Base-by-base conservation (phyloP, 2,329 filamentous ascomycete species). In the Calonectria naviculata region DNA sequence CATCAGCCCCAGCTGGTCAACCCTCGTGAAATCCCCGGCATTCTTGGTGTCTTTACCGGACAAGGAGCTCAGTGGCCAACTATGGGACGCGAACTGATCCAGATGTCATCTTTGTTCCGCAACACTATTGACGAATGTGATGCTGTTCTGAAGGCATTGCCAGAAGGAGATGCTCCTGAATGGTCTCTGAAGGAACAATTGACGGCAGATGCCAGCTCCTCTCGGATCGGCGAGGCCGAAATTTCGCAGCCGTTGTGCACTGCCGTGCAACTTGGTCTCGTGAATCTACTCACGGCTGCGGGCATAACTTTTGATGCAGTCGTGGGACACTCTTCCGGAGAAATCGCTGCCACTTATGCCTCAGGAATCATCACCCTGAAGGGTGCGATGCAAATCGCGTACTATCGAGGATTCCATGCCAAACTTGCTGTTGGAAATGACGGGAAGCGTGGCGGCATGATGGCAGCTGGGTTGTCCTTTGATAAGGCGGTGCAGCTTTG, bases 41-140 rank as follows among this genome's bases (percentile, higher is more conserved):
- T 70, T 31, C 54, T 70, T 15, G 70, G 69, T 28, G 67, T 80
- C 28, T 79, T 83, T 67, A 82, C 81, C 9, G 81, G 81, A 58
- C 52, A 58, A 34, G 52, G 52, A 24, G 52, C 52, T 36, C 52
- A 58, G 34, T 58, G 52, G 52, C n/a, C 52, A 17, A 58, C 52
- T 36, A 58, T 58, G 52, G 52, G 52, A 26, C 52, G 52, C 13
- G 52, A 58, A 8, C 19, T 58, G 31, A 58, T 38, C 21, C 31
- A 58, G 10, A 38, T 38, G 10, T 58, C 52, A 26, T 24, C 34
- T 6, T 9, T 41, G 13, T 58, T 58, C 31, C 34, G 52, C 17
- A 58, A 38, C 21, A 58, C 34, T 8, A 58, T 58, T 36, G 52
- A 38, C 8, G 52, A 58, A 26, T 58, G 52, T 38, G 52, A 58